A percentile compares a stretch with the other conserved stretches of the same genome.
These are phyloP conservation scores for Xylariaceae sp. DNA, from an alignment of 2,329 filamentous ascomycete genomes.

Conservation along the genomic window DNA sequence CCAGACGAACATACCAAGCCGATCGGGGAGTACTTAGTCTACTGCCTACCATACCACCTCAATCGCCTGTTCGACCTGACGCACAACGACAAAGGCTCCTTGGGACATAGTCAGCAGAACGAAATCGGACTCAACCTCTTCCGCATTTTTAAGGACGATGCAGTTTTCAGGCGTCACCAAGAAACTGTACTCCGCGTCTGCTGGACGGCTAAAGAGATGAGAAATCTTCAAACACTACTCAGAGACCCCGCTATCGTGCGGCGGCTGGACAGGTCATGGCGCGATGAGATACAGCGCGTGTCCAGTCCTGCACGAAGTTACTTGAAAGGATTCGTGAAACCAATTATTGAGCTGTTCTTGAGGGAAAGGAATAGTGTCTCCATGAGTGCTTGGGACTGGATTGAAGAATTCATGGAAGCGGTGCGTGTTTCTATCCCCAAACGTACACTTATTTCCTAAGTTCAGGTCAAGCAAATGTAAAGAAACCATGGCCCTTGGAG, in stretches of 20 bases:
- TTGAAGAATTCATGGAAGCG: constrained; percentile 5
- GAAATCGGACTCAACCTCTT: constrained; percentile 21
- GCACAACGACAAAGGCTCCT: constrained; percentile 15
- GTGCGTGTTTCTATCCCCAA: constrained; percentile 3
- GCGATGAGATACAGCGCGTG: constrained; percentile 11
- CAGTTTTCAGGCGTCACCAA: constrained; percentile 15
- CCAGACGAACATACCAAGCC: constrained; percentile 9
- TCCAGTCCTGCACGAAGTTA: constrained; percentile 14
- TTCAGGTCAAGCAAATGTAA: neutral
- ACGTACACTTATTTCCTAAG: neutral
- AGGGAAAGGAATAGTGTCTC: constrained; percentile 9
- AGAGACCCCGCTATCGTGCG: constrained; percentile 18
- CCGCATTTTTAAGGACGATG: constrained; percentile 17
- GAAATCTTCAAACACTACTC: constrained; percentile 19
- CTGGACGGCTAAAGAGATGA: constrained; percentile 18
- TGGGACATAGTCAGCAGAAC: constrained; percentile 11
- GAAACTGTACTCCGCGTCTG: constrained; percentile 4
- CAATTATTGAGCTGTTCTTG: constrained; percentile 8
- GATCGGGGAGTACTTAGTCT: constrained; percentile 19
- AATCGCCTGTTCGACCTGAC: constrained; percentile 12
- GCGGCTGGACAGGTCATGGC: constrained; percentile 19
- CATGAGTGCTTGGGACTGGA: constrained; percentile 5
- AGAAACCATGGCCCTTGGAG: neutral
- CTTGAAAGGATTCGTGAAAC: constrained; percentile 10
- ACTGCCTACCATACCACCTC: constrained; percentile 21